Evolutionary conservation across 2,329 filamentous ascomycete species (phyloP).

Genomic region (Hypoxylon sp.): DNA sequence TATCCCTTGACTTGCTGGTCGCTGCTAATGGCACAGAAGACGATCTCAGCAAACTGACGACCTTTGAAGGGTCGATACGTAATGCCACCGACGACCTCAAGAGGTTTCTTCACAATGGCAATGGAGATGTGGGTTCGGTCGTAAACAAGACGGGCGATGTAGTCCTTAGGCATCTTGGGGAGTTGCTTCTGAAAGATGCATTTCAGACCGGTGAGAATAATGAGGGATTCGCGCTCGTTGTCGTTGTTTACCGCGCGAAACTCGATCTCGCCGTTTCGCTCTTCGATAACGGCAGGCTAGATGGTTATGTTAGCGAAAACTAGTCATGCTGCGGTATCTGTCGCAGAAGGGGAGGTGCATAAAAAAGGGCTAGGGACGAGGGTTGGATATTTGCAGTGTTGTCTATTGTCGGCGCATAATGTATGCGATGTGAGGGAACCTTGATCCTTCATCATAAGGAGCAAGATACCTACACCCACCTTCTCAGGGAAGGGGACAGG

Average conservation of each 20-base stretch:
- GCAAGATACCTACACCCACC: conserved; percentile 56
- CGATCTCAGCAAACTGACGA: conserved; percentile 95
- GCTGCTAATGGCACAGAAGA: conserved; percentile 97
- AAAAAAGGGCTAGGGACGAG: background rate
- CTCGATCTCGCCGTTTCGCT: conserved; percentile 93
- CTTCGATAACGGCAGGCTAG: conserved; percentile 89
- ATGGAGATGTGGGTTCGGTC: conserved; percentile 96
- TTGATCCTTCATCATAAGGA: conserved; percentile 26
- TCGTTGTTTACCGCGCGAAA: conserved; percentile 99
- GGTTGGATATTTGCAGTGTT: background rate
- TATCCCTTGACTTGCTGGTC: conserved; percentile 99
- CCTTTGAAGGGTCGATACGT: conserved; percentile 95
- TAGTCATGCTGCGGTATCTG: background rate
- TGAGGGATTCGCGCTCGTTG: conserved; percentile 84
- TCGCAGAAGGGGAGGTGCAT: background rate
- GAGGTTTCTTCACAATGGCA: conserved; percentile 95
- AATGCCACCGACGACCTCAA: conserved; percentile 96
- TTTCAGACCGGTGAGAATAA: conserved; percentile 94
- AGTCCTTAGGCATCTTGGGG: conserved; percentile 99
- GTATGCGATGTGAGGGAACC: background rate
- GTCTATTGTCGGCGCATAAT: background rate
- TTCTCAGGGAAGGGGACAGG: conserved; percentile 92
- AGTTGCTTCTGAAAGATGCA: conserved; percentile 99
- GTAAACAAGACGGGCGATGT: conserved; percentile 96
- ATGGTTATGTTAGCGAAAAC: conserved; percentile 43